Percentiles rank a stretch among this genome's conserved stretches.
Conservation (phyloP, 306 rosid species). For the Trifolium subterraneum region DNA sequence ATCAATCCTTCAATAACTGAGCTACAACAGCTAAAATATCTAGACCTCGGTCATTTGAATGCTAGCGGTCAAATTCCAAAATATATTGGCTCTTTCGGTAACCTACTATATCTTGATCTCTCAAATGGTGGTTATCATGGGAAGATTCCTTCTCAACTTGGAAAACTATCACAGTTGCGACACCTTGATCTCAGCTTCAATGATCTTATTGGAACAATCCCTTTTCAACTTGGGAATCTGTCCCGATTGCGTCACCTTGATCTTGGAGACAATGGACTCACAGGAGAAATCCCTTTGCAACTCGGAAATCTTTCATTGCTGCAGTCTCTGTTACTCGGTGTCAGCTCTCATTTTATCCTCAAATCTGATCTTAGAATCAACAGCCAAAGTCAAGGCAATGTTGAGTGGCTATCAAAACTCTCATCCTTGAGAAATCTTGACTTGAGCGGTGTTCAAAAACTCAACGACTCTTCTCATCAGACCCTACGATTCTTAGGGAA, state of each 20-base stretch:
- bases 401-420: conserved; percentile 10
- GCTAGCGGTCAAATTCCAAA: neutral
- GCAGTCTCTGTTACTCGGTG: neutral
- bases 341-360: too few species aligned
- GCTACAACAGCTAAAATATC: neutral
- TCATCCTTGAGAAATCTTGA: conserved; percentile 14
- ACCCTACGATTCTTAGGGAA: neutral
- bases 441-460: neutral
- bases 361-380: neutral
- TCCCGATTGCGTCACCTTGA: neutral
- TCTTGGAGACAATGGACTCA: neutral
- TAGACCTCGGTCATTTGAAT: neutral
- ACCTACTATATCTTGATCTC: conserved; percentile 24
- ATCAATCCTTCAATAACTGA: neutral
- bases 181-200: too few species aligned
- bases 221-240: too few species aligned
- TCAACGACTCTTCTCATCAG: neutral
- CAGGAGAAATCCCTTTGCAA: conserved; percentile 8
- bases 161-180: too few species aligned
- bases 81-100: neutral
- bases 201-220: too few species aligned
- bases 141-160: neutral
- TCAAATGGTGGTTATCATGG: neutral
- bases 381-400: neutral
- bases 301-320: neutral